These are phyloP conservation scores for Protoeuglena noctilucae DNA, from an alignment of 139 green algal species.

Conservation along the genomic window DNA sequence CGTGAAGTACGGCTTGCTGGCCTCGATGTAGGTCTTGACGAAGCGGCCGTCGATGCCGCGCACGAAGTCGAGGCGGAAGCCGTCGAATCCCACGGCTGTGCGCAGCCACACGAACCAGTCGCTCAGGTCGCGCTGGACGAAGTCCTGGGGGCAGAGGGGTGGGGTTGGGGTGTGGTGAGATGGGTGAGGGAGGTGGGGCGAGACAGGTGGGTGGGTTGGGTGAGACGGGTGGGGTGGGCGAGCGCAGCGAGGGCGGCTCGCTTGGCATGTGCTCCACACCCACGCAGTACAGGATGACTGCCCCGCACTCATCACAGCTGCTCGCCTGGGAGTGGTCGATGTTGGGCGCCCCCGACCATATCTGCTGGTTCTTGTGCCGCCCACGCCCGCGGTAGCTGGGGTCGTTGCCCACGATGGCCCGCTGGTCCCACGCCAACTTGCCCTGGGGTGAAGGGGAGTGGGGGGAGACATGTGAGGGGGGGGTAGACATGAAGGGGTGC, in stretches of 20 bases:
- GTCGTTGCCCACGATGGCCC: constrained; percentile 70
- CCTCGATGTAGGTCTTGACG: constrained; percentile 60
- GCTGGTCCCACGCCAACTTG: constrained; percentile 77
- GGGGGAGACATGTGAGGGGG: no score
- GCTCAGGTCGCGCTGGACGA: constrained; percentile 42
- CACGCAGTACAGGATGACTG: constrained; percentile 39
- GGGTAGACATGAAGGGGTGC: no score
- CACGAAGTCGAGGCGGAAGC: constrained; percentile 90
- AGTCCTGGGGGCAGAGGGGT: constrained; percentile 8
- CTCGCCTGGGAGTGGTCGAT: constrained; percentile 68
- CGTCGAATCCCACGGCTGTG: constrained; percentile 77
- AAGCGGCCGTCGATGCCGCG: constrained; percentile 28
- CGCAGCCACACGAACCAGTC: constrained; percentile 74
- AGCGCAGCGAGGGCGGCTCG: constrained; percentile 1
- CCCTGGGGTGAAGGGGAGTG: no score
- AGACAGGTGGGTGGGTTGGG: not conserved
- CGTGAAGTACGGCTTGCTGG: constrained; percentile 64
- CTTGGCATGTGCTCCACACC: constrained; percentile 16
- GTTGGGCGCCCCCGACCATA: constrained; percentile 84
- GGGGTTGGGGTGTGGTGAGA: no score
- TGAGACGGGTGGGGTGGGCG: not conserved
- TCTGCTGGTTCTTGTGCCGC: constrained; percentile 54
- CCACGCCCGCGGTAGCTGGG: constrained; percentile 63
- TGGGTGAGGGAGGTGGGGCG: no score
- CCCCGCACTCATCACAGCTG: not conserved